Evolutionary conservation across 805 yeast species (phyloP), one percentile per base, ranked within the genome.

Genomic region (Candida peoriensis): DNA sequence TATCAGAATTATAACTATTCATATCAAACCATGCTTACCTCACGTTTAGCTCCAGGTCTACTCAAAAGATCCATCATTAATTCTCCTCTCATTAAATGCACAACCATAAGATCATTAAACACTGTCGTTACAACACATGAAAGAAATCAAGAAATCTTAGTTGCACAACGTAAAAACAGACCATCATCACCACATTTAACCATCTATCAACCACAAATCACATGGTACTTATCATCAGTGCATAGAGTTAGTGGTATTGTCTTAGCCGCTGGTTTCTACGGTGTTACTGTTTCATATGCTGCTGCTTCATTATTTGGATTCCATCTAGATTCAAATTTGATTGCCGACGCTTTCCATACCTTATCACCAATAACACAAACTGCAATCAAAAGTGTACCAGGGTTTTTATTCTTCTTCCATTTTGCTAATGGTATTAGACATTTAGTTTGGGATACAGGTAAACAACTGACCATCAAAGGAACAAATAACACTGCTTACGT

Each of bases 401-500:
- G 93, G 8, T 75, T 75, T 68, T 89, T 96, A 47, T 87, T 93
- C 62, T 82, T 83, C 20, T 88, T 76, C 81, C 98, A 93, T 64
- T 54, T 74, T 30, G 76, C 70, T 58, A 87, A 89, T 60, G 97
- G 97, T 52, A 41, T 90, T 44, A 86, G 98, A 74, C 98, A 93
- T 61, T 67, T 90, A 62, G 56, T 85, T 37, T 93, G 98, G 98
- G 98, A 93, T 61, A 60, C 78, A 35, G 95, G 95, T 59, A 70
- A 66, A 48, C 84, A 81, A 61, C 72, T 90, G 57, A 74, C 88
- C 42, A 55, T 85, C 49, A 76, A 81, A 56, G 97, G 95, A 48
- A 96, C 93, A 38, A 83, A 84, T 77, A 77, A 81, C 65, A 88
- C 97, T 24, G 97, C 96, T 44, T 85, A 86, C 64, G 66, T 75